These are phyloP conservation scores for Leishmania mexicana DNA, from an alignment of 208 protist species.

Conservation along the genomic window DNA sequence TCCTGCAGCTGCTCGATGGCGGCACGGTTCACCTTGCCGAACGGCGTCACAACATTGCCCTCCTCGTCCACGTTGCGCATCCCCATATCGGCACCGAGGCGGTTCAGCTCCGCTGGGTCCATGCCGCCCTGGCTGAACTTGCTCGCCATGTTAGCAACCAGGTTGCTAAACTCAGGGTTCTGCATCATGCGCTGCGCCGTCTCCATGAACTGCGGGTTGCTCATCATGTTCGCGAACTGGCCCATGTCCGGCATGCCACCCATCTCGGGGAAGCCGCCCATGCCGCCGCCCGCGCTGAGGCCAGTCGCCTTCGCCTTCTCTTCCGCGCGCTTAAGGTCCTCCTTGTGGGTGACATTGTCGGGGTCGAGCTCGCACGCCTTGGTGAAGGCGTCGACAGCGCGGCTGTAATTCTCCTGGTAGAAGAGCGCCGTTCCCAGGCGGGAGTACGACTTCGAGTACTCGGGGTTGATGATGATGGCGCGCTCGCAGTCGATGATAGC, in stretches of 20 bases:
- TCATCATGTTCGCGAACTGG: constrained; percentile 84
- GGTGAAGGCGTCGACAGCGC: constrained; percentile 87
- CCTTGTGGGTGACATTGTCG: constrained; percentile 90
- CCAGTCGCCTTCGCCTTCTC: constrained; percentile 66
- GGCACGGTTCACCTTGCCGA: constrained; percentile 73
- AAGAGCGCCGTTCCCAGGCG: constrained; percentile 89
- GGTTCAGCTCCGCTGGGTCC: constrained; percentile 52
- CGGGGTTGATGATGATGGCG: constrained; percentile 80
- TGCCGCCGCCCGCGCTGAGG: constrained; percentile 27
- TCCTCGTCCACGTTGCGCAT: constrained; percentile 51
- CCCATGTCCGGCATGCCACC: constrained; percentile 80
- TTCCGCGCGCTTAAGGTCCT: constrained; percentile 88
- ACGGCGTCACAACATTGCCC: constrained; percentile 75
- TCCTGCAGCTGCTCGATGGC: constrained; percentile 72
- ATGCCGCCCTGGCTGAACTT: constrained; percentile 58
- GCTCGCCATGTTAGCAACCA: constrained; percentile 84
- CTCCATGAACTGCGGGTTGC: constrained; percentile 93
- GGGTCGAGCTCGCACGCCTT: constrained; percentile 93
- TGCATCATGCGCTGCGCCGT: constrained; percentile 89
- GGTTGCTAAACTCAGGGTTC: constrained; percentile 88
- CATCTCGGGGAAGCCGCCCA: constrained; percentile 45
- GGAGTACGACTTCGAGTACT: constrained; percentile 92
- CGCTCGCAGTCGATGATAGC: constrained; percentile 92
- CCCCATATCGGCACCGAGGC: constrained; percentile 45
- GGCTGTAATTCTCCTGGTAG: constrained; percentile 87